phyloP scores from a whole-genome alignment of 202 grass and related monocot genomes.

The Dendrocalamus latiflorus region DNA sequence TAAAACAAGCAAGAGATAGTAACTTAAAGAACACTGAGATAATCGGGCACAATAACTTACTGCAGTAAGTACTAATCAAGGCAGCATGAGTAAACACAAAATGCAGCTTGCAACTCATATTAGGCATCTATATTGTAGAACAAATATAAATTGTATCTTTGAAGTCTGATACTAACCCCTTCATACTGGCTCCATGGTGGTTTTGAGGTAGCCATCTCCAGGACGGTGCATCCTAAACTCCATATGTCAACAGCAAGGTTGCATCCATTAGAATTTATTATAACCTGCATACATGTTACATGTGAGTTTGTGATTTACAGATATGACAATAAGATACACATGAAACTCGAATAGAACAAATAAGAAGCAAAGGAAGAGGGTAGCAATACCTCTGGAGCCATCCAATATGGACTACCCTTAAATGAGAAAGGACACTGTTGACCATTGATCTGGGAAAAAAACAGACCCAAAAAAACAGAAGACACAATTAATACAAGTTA shows the following conservation, averaged over 20 bases:
- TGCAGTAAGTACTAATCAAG: not conserved
- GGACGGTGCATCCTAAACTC: constrained; percentile 99
- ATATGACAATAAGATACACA: not conserved
- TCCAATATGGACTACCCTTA: constrained; percentile 99
- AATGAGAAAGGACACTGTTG: constrained; percentile 95
- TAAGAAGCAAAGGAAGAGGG: constrained; percentile 7
- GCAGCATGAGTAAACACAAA: not conserved
- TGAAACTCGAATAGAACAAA: constrained; percentile 6
- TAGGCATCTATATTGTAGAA: constrained; percentile 8
- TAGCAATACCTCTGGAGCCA: constrained; percentile 93
- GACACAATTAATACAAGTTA: not conserved
- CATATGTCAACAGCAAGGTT: constrained; percentile 98
- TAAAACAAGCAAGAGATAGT: not conserved
- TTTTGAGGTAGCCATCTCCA: constrained; percentile 98
- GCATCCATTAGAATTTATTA: constrained; percentile 95
- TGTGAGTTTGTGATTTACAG: not conserved
- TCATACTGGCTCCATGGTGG: constrained; percentile 99
- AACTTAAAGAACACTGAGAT: not conserved
- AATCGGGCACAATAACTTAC: not conserved
- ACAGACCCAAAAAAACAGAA: not conserved
- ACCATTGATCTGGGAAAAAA: constrained; percentile 68
- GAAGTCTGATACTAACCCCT: constrained; percentile 60
- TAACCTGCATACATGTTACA: constrained; percentile 58
- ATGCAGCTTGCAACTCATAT: not conserved
- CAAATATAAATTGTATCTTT: constrained; percentile 4